Evolutionary conservation across 768 basidiomycete species (phyloP).

Genomic region (Aureoboletus auriporus): DNA sequence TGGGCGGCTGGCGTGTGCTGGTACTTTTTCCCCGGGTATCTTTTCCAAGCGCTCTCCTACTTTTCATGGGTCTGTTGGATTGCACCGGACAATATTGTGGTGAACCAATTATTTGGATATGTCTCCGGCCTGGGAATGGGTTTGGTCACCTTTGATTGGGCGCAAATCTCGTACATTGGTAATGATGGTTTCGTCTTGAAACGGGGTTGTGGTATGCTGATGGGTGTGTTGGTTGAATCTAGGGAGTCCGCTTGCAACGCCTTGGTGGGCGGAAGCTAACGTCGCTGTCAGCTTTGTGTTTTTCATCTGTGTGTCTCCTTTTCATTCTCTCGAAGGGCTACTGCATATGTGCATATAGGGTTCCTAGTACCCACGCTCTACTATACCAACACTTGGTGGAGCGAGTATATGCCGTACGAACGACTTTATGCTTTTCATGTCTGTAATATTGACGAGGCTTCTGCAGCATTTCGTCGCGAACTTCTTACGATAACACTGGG

Average conservation of each 20-base stretch:
- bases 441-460: not conserved
- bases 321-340: conserved; percentile 47
- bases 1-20: conserved; percentile 33
- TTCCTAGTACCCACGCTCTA: conserved; percentile 60
- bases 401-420: conserved; percentile 52
- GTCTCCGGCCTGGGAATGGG: conserved; percentile 57
- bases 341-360: conserved; percentile 39
- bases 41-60: conserved; percentile 62
- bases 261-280: conserved; percentile 83
- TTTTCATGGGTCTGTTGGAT: conserved; percentile 68
- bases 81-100: conserved; percentile 58
- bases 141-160: conserved; percentile 79
- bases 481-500: conserved; percentile 65
- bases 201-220: not conserved
- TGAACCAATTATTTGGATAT: conserved; percentile 78
- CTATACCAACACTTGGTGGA: conserved; percentile 64
- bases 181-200: not conserved
- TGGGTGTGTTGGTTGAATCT: not conserved
- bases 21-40: conserved; percentile 71
- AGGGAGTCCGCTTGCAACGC: conserved; percentile 61
- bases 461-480: conserved; percentile 54
- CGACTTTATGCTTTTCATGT: not conserved
- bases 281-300: conserved; percentile 57
- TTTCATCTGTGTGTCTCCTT: conserved; percentile 54
- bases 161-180: conserved; percentile 47